These are phyloP conservation scores for Glycine latifolia DNA, from an alignment of 306 rosid species.

Conservation along the genomic window DNA sequence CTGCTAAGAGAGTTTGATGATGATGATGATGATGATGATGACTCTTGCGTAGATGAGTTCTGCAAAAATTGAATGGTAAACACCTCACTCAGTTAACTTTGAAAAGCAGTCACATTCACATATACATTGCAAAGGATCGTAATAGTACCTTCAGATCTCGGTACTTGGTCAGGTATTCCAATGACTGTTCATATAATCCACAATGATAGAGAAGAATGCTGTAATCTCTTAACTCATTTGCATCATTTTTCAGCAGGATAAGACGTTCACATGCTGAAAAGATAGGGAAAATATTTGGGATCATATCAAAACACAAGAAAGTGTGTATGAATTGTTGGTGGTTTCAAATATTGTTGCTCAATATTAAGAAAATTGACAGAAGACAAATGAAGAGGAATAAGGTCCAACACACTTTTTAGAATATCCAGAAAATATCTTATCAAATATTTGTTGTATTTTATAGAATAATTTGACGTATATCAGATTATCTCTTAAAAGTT, in stretches of 20 bases:
- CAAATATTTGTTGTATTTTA: not conserved
- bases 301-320: slow-evolving; percentile 24
- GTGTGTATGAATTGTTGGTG: not conserved
- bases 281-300: slow-evolving; percentile 31
- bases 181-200: slow-evolving; percentile 75
- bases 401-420: not conserved
- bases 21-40: slow-evolving; percentile 26
- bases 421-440: slow-evolving; percentile 2
- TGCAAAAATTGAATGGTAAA: slow-evolving; percentile 45
- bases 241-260: slow-evolving; percentile 69
- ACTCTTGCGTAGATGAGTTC: slow-evolving; percentile 50
- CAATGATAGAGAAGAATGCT: slow-evolving; percentile 94
- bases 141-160: slow-evolving; percentile 63
- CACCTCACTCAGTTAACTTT: slow-evolving; percentile 18
- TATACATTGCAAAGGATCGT: slow-evolving; percentile 2
- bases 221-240: slow-evolving; percentile 85
- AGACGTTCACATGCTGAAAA: slow-evolving; percentile 92
- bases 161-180: slow-evolving; percentile 65
- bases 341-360: not conserved
- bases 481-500: not conserved
- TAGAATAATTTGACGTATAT: not conserved
- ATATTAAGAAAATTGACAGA: not conserved
- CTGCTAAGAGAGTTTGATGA: slow-evolving; percentile 46
- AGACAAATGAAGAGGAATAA: slow-evolving; percentile 13
- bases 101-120: slow-evolving; percentile 20